phyloP scores from a whole-genome alignment of 306 rosid genomes.

The Erythrophleum fordii region DNA sequence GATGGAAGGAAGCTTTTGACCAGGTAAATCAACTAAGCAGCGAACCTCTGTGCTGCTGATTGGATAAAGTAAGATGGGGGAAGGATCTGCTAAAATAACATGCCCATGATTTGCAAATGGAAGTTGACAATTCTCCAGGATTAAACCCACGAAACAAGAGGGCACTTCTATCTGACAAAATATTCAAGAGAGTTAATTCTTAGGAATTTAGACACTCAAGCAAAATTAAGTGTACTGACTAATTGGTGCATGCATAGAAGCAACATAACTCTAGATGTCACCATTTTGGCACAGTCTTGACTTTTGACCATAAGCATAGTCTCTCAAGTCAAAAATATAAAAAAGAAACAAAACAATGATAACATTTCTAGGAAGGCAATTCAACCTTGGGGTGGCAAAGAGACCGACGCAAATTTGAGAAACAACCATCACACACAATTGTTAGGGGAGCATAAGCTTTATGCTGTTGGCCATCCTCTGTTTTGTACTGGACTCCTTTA shows the following conservation, averaged over 20 bases:
- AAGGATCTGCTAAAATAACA: constrained; percentile 62
- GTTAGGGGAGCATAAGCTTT: constrained; percentile 71
- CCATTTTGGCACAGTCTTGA: neutral
- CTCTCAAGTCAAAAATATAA: neutral
- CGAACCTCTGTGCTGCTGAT: constrained; percentile 64
- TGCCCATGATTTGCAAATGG: constrained; percentile 66
- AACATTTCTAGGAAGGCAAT: constrained; percentile 20
- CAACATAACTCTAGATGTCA: neutral
- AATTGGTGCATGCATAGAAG: neutral
- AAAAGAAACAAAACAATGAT: neutral
- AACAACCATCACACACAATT: constrained; percentile 73
- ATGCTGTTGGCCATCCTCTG: constrained; percentile 53
- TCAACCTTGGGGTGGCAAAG: constrained; percentile 70
- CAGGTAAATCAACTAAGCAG: constrained; percentile 65
- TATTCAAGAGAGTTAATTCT: neutral
- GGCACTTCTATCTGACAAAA: constrained; percentile 54
- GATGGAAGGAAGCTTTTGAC: constrained; percentile 55
- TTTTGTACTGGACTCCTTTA: constrained; percentile 68
- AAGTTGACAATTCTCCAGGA: constrained; percentile 62
- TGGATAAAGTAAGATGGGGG: constrained; percentile 62
- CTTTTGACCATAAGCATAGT: neutral
- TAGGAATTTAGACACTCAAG: neutral
- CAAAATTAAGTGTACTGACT: constrained; percentile 6
- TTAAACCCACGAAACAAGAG: constrained; percentile 60
- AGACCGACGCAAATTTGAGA: constrained; percentile 65